These are phyloP conservation scores for Camellia sinensis DNA, from an alignment of 148 eudicot species.

Conservation along the genomic window DNA sequence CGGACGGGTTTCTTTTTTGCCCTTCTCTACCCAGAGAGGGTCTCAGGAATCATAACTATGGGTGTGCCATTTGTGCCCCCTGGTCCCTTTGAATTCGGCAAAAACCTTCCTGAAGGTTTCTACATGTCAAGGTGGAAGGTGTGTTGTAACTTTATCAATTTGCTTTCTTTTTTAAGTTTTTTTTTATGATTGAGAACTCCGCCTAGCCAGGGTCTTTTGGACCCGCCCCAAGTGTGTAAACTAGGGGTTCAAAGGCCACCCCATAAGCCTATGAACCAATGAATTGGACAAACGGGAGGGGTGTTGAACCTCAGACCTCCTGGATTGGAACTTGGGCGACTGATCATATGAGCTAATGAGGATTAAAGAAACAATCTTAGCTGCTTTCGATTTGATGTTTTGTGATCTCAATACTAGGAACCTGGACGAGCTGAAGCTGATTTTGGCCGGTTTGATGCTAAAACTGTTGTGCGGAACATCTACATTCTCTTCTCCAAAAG, in stretches of 20 bases:
- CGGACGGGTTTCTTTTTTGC: conserved; percentile 25
- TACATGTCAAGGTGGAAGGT: conserved; percentile 45
- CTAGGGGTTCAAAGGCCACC: no score
- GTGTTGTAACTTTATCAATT: neutral
- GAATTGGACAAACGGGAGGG: no score
- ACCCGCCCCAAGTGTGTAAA: no score
- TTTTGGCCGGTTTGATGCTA: conserved; percentile 36
- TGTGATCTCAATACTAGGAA: conserved; percentile 15
- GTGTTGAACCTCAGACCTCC: no score
- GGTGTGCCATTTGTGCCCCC: conserved; percentile 40
- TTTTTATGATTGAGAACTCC: no score
- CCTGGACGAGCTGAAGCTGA: conserved; percentile 44
- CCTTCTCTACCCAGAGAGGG: conserved; percentile 35
- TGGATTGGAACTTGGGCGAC: no score
- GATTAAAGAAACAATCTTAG: neutral
- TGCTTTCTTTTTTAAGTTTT: no score
- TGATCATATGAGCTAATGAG: no score
- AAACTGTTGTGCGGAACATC: conserved; percentile 35
- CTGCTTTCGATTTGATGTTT: neutral
- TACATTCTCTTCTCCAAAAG: conserved; percentile 38
- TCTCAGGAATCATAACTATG: conserved; percentile 35
- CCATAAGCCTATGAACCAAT: no score
- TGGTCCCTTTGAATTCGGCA: conserved; percentile 8
- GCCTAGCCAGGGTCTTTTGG: no score
- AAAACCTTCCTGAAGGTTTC: conserved; percentile 39